Base-by-base conservation (phyloP, 352 stramenopile species). In the Pythium brachiatum region DNA sequence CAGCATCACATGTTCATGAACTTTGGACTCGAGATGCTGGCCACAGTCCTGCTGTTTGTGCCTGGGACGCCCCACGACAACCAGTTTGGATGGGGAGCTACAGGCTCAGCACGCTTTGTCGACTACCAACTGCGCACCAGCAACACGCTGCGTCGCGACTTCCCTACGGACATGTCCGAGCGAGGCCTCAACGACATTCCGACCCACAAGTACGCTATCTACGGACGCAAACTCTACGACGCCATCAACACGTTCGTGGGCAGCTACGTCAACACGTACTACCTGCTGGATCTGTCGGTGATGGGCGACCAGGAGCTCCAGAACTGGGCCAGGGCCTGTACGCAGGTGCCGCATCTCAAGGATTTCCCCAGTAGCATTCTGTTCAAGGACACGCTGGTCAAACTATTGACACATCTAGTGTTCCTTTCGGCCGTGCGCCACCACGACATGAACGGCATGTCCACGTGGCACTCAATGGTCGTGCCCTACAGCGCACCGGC, bases 401-500 rank as follows among this genome's bases (percentile, higher is more conserved):
- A 43, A 25, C 43, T 86, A 1, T 20, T 86, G 41, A 69, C 67
- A 16, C 55, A 81, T 34, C 61, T 80, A 27, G 62, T 83, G 21
- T 83, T 79, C 36, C 64, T 74, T 54, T 74, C 62, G 29, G 55
- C 68, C 0, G 61, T 81, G 31, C 71, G 73, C 26, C 74, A 86
- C 66, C 70, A 83, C 39, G 69, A 71, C 25, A 80, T 86, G 70
- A 83, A 81, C 53, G 73, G 77, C 23, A 36, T 56, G 7, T 57
- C 62, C 9, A 71, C 70, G 7, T 86, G 77, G 77, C 67, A 83
- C 63, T 65, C 23, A 2, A 26, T 61, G 48, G 29, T 31, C 13
- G 27, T 58, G 36, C 63, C 63, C 7, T 70, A 65, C 56, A 51
- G 27, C 32, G 8, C 44, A 1, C 21, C 48, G 21, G 57, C 58